Evolutionary conservation across 1,284 basidiomycete genomes (phyloP).

Genomic region (Blastosporella zonata): DNA sequence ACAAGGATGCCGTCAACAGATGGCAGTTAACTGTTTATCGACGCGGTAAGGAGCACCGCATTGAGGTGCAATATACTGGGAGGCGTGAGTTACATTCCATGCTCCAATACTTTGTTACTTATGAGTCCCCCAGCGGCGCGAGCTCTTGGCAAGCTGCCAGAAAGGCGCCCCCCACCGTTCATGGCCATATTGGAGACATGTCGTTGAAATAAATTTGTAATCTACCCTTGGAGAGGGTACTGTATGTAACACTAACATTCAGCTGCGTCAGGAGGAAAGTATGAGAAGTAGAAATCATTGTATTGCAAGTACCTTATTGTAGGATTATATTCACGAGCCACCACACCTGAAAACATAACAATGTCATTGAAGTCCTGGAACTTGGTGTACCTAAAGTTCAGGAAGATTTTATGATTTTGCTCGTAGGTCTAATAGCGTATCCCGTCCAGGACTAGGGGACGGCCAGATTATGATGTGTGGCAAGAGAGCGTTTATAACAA

Average conservation of each 20-base stretch:
- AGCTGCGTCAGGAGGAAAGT: background rate
- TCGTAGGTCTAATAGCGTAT: constrained; percentile 67
- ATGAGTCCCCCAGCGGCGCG: constrained; percentile 45
- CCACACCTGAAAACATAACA: background rate
- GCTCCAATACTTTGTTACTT: background rate
- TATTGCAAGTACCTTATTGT: background rate
- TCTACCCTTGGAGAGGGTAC: background rate
- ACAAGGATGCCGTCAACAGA: constrained; percentile 32
- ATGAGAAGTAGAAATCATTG: background rate
- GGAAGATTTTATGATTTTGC: constrained; percentile 52
- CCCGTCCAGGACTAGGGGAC: constrained; percentile 77
- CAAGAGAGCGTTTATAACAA: constrained; percentile 7
- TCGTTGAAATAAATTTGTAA: constrained; percentile 20
- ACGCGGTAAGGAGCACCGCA: constrained; percentile 55
- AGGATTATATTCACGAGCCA: background rate
- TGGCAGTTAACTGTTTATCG: constrained; percentile 68
- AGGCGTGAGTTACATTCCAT: constrained; percentile 40
- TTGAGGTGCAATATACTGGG: constrained; percentile 67
- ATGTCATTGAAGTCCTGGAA: background rate
- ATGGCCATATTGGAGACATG: constrained; percentile 52
- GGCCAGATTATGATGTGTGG: constrained; percentile 3
- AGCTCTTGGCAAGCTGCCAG: constrained; percentile 42
- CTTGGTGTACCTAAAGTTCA: constrained; percentile 8
- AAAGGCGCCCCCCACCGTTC: constrained; percentile 57
- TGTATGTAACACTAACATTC: background rate